These are phyloP conservation scores for Tuber borchii DNA, from an alignment of 495 filamentous ascomycete genomes.

Conservation along the genomic window DNA sequence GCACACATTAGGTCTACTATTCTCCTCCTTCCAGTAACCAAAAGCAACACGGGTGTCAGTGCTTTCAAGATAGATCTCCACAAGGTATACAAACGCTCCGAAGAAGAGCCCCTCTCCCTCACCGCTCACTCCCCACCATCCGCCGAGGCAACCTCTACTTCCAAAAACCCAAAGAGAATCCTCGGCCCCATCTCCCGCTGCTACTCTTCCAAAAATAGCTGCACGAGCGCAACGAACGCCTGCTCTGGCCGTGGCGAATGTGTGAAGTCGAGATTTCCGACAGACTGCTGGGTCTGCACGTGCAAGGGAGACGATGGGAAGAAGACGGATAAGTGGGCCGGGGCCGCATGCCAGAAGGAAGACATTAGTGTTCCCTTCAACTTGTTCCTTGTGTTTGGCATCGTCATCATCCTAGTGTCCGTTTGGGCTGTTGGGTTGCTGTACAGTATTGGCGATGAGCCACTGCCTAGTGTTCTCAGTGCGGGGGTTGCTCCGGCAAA, in stretches of 20 bases:
- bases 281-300: slow-evolving; percentile 66
- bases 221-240: slow-evolving; percentile 56
- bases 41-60: slow-evolving; percentile 4
- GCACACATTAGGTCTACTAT: slow-evolving; percentile 31
- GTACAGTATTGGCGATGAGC: slow-evolving; percentile 68
- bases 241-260: slow-evolving; percentile 75
- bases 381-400: slow-evolving; percentile 64
- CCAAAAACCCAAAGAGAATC: slow-evolving; percentile 12
- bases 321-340: slow-evolving; percentile 60
- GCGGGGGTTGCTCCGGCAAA: slow-evolving; percentile 68
- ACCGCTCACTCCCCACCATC: slow-evolving; percentile 7
- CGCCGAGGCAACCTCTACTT: slow-evolving; percentile 7
- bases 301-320: slow-evolving; percentile 56
- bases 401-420: slow-evolving; percentile 57
- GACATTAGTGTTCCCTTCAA: slow-evolving; percentile 84
- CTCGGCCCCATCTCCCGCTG: slow-evolving; percentile 50
- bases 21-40: slow-evolving; percentile 30
- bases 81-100: slow-evolving; percentile 23
- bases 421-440: slow-evolving; percentile 66
- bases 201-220: slow-evolving; percentile 57
- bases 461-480: slow-evolving; percentile 77
- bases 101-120: slow-evolving; percentile 32
- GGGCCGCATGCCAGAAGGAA: slow-evolving; percentile 81
- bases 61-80: slow-evolving; percentile 11
- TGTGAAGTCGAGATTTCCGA: slow-evolving; percentile 44